These are phyloP conservation scores for Pulveroboletus ridleyi DNA, from an alignment of 1,284 basidiomycete genomes.

Conservation along the genomic window DNA sequence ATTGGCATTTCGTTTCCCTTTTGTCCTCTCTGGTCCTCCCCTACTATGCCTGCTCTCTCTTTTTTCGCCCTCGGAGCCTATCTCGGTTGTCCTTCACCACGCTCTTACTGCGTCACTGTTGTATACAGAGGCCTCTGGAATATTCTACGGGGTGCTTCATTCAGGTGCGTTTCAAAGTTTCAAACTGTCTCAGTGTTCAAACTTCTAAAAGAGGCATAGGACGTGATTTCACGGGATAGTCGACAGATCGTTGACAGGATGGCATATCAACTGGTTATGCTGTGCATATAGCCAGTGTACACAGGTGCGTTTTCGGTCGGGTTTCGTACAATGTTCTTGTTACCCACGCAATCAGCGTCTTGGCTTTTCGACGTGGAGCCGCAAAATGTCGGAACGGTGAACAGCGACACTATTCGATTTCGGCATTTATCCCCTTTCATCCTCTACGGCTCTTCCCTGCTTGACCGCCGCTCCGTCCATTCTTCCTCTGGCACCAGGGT, in stretches of 20 bases:
- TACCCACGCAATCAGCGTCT: background rate
- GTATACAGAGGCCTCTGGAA: background rate
- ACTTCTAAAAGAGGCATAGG: background rate
- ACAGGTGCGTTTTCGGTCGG: background rate
- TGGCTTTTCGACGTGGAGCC: background rate
- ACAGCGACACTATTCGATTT: no score
- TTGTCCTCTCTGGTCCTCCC: background rate
- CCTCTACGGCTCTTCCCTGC: no score
- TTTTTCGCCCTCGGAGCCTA: background rate
- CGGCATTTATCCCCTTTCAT: no score
- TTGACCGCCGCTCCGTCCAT: no score
- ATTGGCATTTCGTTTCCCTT: background rate
- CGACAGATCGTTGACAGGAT: conserved; percentile 1
- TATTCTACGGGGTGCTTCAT: background rate
- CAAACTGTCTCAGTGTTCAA: background rate
- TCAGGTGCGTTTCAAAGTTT: conserved; percentile 5
- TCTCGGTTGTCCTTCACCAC: background rate
- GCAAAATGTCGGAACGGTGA: no score
- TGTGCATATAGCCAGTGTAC: conserved; percentile 4
- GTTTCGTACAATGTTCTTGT: background rate
- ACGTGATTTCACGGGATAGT: no score
- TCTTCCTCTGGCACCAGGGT: no score
- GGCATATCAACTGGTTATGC: conserved; percentile 1
- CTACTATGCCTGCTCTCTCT: background rate
- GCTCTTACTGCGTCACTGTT: background rate